These are phyloP conservation scores for Trichoderma gamsii DNA, from an alignment of 495 filamentous ascomycete species.

Conservation along the genomic window DNA sequence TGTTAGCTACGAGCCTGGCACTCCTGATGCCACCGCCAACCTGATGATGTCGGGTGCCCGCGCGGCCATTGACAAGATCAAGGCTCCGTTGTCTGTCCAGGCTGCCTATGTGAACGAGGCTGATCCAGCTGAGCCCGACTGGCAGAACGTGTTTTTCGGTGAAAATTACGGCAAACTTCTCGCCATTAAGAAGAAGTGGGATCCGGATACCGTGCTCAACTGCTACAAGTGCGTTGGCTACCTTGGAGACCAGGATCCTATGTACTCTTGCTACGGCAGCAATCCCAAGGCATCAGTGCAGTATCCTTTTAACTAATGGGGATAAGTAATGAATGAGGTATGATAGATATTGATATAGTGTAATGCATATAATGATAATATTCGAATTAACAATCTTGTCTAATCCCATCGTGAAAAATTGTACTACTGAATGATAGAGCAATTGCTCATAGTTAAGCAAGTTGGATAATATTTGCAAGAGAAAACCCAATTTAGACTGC, in stretches of 20 bases:
- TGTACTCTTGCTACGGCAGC: background rate
- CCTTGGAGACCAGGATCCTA: background rate
- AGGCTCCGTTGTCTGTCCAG: conserved; percentile 22
- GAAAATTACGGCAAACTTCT: conserved; percentile 40
- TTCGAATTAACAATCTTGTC: no score
- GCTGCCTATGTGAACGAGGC: conserved; percentile 37
- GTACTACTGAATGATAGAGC: no score
- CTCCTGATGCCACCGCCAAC: conserved; percentile 20
- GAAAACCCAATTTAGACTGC: no score
- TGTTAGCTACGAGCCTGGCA: conserved; percentile 23
- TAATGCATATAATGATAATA: no score
- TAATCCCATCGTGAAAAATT: no score
- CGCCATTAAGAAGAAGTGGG: conserved; percentile 41
- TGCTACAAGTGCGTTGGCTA: conserved; percentile 21
- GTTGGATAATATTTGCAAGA: no score
- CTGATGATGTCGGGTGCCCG: background rate
- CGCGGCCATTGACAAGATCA: conserved; percentile 27
- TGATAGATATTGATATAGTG: no score
- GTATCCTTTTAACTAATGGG: background rate
- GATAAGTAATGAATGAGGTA: no score
- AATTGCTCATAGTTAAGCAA: no score
- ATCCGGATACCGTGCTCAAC: conserved; percentile 30
- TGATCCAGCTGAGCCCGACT: conserved; percentile 48
- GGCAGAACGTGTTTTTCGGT: conserved; percentile 50
- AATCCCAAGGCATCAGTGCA: background rate